Evolutionary conservation across 192 early-diverging fungal genomes (phyloP), one percentile per base, ranked within the genome.

Genomic region (Chytriomyces hyalinus): DNA sequence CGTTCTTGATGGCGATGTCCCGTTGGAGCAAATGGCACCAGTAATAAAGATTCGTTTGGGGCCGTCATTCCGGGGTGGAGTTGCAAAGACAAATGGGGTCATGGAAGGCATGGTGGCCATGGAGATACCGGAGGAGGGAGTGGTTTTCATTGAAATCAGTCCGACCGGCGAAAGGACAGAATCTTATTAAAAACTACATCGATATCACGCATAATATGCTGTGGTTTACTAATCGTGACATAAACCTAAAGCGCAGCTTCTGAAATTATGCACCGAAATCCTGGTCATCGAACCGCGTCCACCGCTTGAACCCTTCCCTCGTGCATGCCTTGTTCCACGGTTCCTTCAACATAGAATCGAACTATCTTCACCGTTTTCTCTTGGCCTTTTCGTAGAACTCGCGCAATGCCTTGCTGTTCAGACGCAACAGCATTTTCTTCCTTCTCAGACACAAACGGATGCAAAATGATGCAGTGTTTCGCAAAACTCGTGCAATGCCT

Each of bases 401-500:
- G 53, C 46, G 70, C 70, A 20, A 72, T 61, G 28, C 70, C 70
- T 72, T 72, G 70, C 57, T 72, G 36, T 24, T 72, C 70, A 17
- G 70, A 24, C 24, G 28, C 70, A 62, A 72, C 24, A 11, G 70
- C 70, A 24, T 72, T 59, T 11, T 72, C 70, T 8, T 72, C 70
- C 17, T 6, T 72, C 43, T 72, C 50, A 60, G 49, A 61, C 36
- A 59, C 49, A 24, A 72, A 72, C 11, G 70, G 70, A 44, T 72
- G 70, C 59, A 72, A 44, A n/a, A 67, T 43, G 43, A 67, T 67
- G 43, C 65, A 67, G 43, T 67, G 5, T 72, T 72, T 2, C 70
- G 8, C 6, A 72, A 15, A 7, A 60, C 70, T 10, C 70, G 53
- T n/a, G 70, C 70, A 46, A 72, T 61, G 9, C 70, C 70, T 72